Evolutionary conservation across 495 filamentous ascomycete species (phyloP).

Genomic region (Annulohypoxylon bovei): DNA sequence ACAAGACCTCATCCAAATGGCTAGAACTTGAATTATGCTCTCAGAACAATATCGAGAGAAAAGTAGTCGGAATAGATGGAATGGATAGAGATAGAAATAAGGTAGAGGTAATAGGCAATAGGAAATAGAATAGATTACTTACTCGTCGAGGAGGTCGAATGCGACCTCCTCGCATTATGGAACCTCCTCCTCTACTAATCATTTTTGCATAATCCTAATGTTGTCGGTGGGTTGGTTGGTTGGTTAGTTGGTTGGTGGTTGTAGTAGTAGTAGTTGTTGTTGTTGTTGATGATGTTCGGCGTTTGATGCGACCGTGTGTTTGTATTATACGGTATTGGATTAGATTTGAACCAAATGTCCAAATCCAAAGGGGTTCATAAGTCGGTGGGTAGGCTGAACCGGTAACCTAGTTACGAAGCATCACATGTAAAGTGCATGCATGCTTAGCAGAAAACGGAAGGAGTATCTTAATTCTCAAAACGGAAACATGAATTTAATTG

Average conservation of each 20-base stretch:
- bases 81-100: too few relatives aligned
- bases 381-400: neutral
- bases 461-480: neutral
- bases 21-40: slow-evolving; percentile 7
- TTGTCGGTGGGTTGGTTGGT: neutral
- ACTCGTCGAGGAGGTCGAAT: slow-evolving; percentile 79
- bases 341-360: neutral
- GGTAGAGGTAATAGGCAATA: too few relatives aligned
- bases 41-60: slow-evolving; percentile 39
- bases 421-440: neutral
- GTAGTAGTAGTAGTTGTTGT: too few relatives aligned
- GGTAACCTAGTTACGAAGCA: neutral
- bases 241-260: too few relatives aligned
- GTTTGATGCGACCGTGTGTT: neutral
- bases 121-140: slow-evolving; percentile 51
- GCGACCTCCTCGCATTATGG: slow-evolving; percentile 61
- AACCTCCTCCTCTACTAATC: slow-evolving; percentile 68
- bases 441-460: neutral
- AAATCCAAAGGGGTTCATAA: neutral
- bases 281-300: neutral
- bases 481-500: neutral
- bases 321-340: neutral
- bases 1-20: slow-evolving; percentile 6
- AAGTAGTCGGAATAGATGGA: slow-evolving; percentile 1
- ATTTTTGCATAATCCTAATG: slow-evolving; percentile 53